Conservation (phyloP, 345 rosid species). For the Rhodamnia argentea region DNA sequence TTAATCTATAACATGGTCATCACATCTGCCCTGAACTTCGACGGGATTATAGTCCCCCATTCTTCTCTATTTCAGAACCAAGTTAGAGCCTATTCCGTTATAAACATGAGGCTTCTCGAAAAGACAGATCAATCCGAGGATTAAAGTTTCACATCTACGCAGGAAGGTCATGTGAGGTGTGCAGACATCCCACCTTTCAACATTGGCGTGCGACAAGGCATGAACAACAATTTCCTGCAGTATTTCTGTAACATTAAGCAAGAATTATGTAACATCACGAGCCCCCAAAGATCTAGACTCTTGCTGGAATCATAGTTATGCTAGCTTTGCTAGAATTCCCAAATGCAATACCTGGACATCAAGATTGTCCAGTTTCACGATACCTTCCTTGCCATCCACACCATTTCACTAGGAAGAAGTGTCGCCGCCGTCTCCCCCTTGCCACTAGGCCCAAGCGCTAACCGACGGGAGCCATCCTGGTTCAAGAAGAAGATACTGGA, state of each 20-base stretch:
- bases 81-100: background rate
- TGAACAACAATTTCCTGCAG: background rate
- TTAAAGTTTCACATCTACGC: background rate
- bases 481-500: background rate
- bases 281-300: background rate
- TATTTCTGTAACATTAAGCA: background rate
- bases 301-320: background rate
- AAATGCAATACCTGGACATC: conserved; percentile 88
- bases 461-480: conserved; percentile 81
- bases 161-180: background rate
- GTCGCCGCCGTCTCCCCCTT: conserved; percentile 45
- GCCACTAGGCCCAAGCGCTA: conserved; percentile 51
- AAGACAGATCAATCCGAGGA: background rate
- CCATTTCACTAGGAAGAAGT: conserved; percentile 45
- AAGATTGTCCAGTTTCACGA: conserved; percentile 70
- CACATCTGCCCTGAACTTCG: background rate
- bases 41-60: background rate
- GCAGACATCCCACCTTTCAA: background rate
- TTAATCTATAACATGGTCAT: background rate
- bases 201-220: background rate
- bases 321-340: conserved; percentile 58
- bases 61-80: background rate
- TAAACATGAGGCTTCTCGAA: background rate
- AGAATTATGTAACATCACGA: background rate
- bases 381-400: conserved; percentile 83